Evolutionary conservation across 495 filamentous ascomycete genomes (phyloP).

Genomic region (Xylaria bambusicola): DNA sequence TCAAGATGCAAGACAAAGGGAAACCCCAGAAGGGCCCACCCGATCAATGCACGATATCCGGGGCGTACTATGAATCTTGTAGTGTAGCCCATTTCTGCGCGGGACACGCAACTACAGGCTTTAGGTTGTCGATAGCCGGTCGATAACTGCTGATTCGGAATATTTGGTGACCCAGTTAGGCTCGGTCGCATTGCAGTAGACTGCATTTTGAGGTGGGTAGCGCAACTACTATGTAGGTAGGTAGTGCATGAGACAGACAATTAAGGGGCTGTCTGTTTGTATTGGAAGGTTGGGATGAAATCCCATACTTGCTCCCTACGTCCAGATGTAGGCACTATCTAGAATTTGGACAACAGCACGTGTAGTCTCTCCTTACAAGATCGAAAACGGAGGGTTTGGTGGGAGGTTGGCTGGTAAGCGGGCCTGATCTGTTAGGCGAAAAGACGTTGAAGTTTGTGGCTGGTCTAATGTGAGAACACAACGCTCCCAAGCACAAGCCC

Average conservation of each 20-base stretch:
- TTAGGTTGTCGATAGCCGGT: slow-evolving; percentile 7
- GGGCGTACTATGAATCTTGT: slow-evolving; percentile 17
- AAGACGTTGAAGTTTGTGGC: slow-evolving; percentile 5
- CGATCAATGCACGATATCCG: slow-evolving; percentile 22
- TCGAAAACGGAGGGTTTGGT: slow-evolving; percentile 11
- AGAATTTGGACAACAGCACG: no score
- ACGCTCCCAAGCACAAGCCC: neutral
- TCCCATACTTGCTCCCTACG: no score
- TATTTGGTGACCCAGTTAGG: slow-evolving; percentile 15
- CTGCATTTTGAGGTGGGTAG: slow-evolving; percentile 1
- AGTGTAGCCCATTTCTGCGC: neutral
- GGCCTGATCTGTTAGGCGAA: neutral
- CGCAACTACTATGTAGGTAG: no score
- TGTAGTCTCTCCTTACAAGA: no score
- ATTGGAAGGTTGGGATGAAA: no score
- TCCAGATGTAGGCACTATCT: neutral
- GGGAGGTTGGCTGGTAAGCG: neutral
- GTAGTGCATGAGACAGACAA: no score
- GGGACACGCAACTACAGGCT: slow-evolving; percentile 7
- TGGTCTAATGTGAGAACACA: neutral
- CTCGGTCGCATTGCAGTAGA: slow-evolving; percentile 19
- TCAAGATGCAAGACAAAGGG: slow-evolving; percentile 28
- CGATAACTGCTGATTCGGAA: slow-evolving; percentile 8
- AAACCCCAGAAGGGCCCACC: slow-evolving; percentile 16
- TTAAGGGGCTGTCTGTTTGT: neutral